phyloP scores from a whole-genome alignment of 441 rosid species.

The Populus hybrid region DNA sequence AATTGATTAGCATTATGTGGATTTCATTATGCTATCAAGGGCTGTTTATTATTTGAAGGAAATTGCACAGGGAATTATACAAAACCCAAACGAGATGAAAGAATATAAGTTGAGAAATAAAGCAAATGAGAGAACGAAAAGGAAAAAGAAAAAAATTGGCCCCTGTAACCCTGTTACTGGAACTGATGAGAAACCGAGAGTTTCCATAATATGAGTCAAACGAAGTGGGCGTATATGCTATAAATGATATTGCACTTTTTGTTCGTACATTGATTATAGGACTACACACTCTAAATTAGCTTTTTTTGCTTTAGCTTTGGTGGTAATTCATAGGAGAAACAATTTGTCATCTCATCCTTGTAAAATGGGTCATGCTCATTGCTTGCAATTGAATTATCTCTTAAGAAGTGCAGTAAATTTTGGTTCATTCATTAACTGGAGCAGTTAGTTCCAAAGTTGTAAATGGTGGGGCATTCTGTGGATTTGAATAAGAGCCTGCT shows the following conservation, averaged over 20 bases:
- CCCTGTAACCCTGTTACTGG: neutral
- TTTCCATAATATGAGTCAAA: neutral
- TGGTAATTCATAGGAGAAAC: neutral
- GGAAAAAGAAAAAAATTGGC: neutral
- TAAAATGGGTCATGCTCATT: neutral
- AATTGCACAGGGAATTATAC: neutral
- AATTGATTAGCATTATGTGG: neutral
- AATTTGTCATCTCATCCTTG: neutral
- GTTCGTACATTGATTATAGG: neutral
- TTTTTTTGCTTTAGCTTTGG: neutral
- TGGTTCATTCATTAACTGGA: neutral
- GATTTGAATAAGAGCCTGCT: neutral
- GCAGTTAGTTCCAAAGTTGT: neutral
- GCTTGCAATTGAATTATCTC: neutral
- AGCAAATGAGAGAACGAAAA: neutral
- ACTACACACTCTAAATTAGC: neutral
- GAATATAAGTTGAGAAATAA: neutral
- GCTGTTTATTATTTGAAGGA: neutral
- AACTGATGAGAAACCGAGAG: neutral
- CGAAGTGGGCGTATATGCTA: neutral
- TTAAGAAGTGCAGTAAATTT: neutral
- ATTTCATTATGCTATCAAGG: neutral
- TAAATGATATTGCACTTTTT: neutral
- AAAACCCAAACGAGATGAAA: neutral
- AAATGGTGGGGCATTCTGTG: neutral